Base-by-base conservation (phyloP, 108 stramenopile genomes). In the Aureococcus anophagefferens region DNA sequence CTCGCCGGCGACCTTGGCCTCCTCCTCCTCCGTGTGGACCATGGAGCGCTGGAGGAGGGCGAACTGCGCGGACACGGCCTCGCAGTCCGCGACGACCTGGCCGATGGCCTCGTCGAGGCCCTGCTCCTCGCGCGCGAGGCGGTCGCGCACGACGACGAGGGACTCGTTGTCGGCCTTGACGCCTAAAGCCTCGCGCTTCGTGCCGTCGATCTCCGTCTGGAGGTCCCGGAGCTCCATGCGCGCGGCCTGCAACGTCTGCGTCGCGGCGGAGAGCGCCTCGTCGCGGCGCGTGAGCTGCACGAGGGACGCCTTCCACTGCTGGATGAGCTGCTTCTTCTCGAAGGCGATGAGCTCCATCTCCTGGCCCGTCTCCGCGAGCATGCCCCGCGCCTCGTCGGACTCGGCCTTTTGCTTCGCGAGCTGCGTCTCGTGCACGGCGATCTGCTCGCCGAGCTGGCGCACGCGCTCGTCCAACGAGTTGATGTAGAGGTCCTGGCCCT, bases 241-340 rank as follows among this genome's bases (percentile, higher is more conserved):
- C 28, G 87, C 82, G 36, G 83, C 84, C 63, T 74, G 69, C 18
- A 91, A 67, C 13, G 88, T 85, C 35, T 81, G 81, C 40, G 45
- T 62, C 18, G 85, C 89, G 16, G 85, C 87, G 25, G 81, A 74
- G 4, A 91, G 86, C 15, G 92, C 92, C 67, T 91, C 89, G 72
- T 93, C 92, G 21, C 92, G 72, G 45, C 87, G 67, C 33, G 70
- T 77, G 15, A 91, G 74, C 35, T 86, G 89, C 30, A 88, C 66
- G 30, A 93, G 74, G 0, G 88, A 83, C 34, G 86, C 68, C 67
- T 87, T 86, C 92, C 92, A 93, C 74, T 93, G 87, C 66, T 85
- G 87, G 36, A 90, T 77, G 40, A 93, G 81, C 62, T 85, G 89
- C 64, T 85, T 85, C 76, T 91, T 90, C 78, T 93, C 92, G 40